A percentile compares a stretch with the other conserved stretches of the same genome.
Evolutionary conservation across 345 rosid genomes (phyloP).

Genomic region (Atalantia buxifolia): DNA sequence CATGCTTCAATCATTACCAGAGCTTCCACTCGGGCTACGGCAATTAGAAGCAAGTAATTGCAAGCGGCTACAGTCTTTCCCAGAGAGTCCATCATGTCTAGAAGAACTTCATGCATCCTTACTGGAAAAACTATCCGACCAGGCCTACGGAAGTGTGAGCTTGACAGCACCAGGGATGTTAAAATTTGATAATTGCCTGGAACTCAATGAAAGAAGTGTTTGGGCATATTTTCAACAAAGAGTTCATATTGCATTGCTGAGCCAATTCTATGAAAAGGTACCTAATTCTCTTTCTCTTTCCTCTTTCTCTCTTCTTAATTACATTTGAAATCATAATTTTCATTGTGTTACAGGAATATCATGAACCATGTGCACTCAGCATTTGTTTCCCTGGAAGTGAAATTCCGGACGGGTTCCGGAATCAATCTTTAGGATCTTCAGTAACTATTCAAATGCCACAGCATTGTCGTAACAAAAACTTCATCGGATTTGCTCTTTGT

Average conservation of each 20-base stretch:
- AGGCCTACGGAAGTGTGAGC: too few relatives aligned
- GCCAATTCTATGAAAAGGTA: neutral
- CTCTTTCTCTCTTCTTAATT: neutral
- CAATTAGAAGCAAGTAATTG: neutral
- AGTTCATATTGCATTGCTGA: neutral
- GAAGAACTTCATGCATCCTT: neutral
- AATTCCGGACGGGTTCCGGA: conserved; percentile 3
- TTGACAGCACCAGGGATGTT: too few relatives aligned
- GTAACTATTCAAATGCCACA: neutral
- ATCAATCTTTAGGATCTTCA: neutral
- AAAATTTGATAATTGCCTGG: neutral
- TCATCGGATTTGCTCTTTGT: conserved; percentile 4
- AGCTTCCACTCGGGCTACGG: conserved; percentile 3
- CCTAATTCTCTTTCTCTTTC: neutral
- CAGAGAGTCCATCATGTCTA: neutral
- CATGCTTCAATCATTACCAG: conserved; percentile 4
- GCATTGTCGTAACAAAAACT: neutral
- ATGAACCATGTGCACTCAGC: neutral
- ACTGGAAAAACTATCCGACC: neutral
- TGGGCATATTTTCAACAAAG: neutral
- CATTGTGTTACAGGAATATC: neutral
- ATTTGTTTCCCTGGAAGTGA: conserved; percentile 1
- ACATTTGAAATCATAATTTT: neutral
- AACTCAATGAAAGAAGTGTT: neutral
- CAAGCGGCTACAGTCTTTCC: neutral